Base-by-base conservation (phyloP, 805 yeast genomes). In the Pichia paraexigua region DNA sequence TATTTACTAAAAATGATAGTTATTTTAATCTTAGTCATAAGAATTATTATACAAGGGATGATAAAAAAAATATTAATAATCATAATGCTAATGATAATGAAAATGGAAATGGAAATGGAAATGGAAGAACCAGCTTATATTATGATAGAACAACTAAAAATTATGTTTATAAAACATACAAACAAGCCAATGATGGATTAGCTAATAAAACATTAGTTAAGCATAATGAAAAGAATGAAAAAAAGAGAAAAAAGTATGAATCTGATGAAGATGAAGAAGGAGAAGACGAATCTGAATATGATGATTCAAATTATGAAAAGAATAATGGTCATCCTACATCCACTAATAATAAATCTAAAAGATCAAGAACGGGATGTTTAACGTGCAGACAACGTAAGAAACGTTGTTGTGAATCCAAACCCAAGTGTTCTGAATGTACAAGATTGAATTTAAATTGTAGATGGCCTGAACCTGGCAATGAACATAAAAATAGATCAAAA, bases 381-480 rank as follows among this genome's bases (percentile, higher is more conserved):
- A 85, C 95, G 1, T 87, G 95, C 58, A 76, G 94, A 44, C 79
- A 77, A 53, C 68, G 95, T 25, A 87, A 87, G 71, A 87, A 85
- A 63, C 74, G 90, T 50, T 87, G 95, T 57, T 85, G 87, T 60
- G 94, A 87, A 62, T 69, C 74, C 1, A 74, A 74, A 50, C 95
- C 95, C 5, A 64, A 64, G 25, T 87, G 95, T 60, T 63, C 71
- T 1, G 90, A 86, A 58, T 87, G 95, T 64, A 56, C 66, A n/a
- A 68, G 94, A 48, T 71, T 87, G 25, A 72, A 80, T 13, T 70
- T 86, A 46, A 76, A 72, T 49, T 87, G 95, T 62, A 70, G 74
- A 25, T 87, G 92, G 86, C 94, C 95, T 20, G 65, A 64, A 18
- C 87, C 90, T 0, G 92, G 91, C 9, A 72, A 76, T 13, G 86